Base-by-base conservation (phyloP, 2,329 filamentous ascomycete genomes). In the Neopestalotiopsis sp. region DNA sequence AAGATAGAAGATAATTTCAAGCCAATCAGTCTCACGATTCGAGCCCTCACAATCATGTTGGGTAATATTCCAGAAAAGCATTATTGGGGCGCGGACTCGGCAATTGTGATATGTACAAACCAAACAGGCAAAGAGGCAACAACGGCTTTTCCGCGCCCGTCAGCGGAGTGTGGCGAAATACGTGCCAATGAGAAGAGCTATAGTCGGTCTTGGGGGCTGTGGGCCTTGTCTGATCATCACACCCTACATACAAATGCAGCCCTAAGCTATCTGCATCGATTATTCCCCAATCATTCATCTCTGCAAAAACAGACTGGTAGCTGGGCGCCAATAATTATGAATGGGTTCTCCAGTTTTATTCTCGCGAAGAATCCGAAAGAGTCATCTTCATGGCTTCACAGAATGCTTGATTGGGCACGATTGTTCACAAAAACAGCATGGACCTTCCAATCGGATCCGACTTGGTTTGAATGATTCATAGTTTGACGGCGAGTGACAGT, bases 231-330 rank as follows among this genome's bases (percentile, higher is more conserved):
- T 38, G 2, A 10, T 53, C 59, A 20, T 24, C 14, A 53, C 14
- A 53, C n/a, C 17, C 7, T n/a, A 34, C 13, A 20, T 65, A 53
- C 17, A 68, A 61, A 65, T 67, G 65, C 65, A 49, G 65, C 40
- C 45, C 32, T 65, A 38, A 38, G 61, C 45, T 66, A 24, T 45
- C 45, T 9, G 17, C 34, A 38, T 38, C 10, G 34, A 38, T 38
- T 38, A 7, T 38, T 10, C 34, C 3, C 34, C 34, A 38, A 38
- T 38, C 45, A 53, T n/a, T 53, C 45, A n/a, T 7, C n/a, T n/a
- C 45, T 53, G 45, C 45, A 9, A 3, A n/a, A 9, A 20, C n/a
- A 38, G n/a, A 53, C 20, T 2, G 14, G n/a, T 17, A 53, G 1
- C 20, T 17, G 45, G n/a, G 10, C 20, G 45, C 45, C 45, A 53